Conservation (phyloP, 108 stramenopile genomes). For the Pseudonitzschia pungens region DNA sequence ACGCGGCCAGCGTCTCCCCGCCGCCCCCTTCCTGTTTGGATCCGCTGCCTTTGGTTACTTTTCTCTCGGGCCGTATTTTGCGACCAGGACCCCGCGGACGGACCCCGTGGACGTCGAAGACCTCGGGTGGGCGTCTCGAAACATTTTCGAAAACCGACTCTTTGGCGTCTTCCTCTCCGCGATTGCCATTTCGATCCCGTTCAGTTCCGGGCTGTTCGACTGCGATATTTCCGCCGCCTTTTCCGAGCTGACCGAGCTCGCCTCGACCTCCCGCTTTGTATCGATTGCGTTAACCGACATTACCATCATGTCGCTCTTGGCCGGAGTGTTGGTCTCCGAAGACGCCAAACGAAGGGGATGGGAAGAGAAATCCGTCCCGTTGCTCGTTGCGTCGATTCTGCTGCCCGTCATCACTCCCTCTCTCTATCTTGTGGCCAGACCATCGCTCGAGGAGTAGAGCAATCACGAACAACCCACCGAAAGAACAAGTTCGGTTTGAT, state of each 20-base stretch:
- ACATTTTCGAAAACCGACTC: slow-evolving; percentile 2
- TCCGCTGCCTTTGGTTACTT: background rate
- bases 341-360: slow-evolving; percentile 8
- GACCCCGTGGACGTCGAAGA: background rate
- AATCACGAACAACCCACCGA: too few species aligned
- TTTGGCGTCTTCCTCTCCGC: background rate
- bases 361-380: slow-evolving; percentile 9
- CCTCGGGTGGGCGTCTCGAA: slow-evolving; percentile 3
- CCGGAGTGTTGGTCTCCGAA: background rate
- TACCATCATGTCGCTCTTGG: background rate
- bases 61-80: slow-evolving; percentile 8
- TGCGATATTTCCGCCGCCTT: background rate
- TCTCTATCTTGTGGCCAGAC: slow-evolving; percentile 3
- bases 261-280: background rate
- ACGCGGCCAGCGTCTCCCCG: slow-evolving; percentile 10
- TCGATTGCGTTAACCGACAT: slow-evolving; percentile 6
- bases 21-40: slow-evolving; percentile 8
- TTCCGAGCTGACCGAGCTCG: background rate
- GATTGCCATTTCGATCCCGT: slow-evolving; percentile 8
- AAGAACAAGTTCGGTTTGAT: too few species aligned
- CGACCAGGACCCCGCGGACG: background rate
- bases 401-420: slow-evolving; percentile 5
- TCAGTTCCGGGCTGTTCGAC: background rate
- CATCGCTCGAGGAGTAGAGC: slow-evolving; percentile 6
- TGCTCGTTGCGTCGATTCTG: background rate